phyloP scores from a whole-genome alignment of 2,329 filamentous ascomycete species.

The Achaetomium macrosporum region DNA sequence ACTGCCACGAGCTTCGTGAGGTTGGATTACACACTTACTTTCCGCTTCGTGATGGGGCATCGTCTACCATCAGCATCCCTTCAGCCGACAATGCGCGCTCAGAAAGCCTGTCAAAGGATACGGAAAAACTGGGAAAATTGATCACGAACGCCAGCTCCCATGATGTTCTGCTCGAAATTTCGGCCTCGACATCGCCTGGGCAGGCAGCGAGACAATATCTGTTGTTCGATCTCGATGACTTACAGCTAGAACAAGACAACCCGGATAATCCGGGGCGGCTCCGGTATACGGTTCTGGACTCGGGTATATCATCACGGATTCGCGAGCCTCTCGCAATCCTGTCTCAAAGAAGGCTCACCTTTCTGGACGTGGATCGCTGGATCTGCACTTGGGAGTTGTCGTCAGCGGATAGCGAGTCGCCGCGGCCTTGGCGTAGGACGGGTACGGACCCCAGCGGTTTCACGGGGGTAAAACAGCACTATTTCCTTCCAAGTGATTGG shows the following conservation, averaged over 20 bases:
- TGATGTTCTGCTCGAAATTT: not conserved
- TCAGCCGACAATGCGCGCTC: not conserved
- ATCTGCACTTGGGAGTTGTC: conserved; percentile 5
- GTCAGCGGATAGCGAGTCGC: not conserved
- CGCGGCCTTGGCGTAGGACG: not conserved
- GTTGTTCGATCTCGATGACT: not conserved
- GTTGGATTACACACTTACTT: not conserved
- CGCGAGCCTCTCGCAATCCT: conserved; percentile 5
- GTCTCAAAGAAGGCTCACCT: not conserved
- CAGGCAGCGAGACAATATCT: not conserved
- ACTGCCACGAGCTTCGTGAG: not conserved
- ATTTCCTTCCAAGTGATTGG: conserved; percentile 10
- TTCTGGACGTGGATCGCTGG: conserved; percentile 7
- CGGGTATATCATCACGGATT: not conserved
- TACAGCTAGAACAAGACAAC: not conserved
- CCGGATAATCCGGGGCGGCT: not conserved
- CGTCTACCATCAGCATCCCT: not conserved
- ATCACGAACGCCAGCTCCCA: not conserved
- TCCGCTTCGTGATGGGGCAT: not conserved
- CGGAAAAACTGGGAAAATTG: not conserved
- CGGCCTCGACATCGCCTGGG: not conserved
- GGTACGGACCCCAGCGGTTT: not conserved
- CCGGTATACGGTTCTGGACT: not conserved
- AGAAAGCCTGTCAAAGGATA: not conserved
- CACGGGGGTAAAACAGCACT: not conserved